These are phyloP conservation scores for Raddia guianensis DNA, from an alignment of 176 grass and related monocot genomes.

Conservation along the genomic window DNA sequence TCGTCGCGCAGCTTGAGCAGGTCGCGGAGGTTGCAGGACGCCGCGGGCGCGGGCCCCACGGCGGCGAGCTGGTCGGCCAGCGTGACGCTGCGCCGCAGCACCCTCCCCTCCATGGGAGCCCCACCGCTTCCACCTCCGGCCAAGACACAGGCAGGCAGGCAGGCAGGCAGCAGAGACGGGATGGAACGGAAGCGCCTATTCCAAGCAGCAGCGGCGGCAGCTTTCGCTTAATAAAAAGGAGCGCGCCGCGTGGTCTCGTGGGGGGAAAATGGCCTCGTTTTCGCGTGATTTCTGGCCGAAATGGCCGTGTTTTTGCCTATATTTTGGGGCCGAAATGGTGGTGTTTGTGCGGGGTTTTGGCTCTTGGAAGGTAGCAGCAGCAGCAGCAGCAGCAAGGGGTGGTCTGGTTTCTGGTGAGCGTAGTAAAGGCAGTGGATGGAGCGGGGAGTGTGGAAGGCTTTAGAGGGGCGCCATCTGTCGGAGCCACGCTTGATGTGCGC, in stretches of 20 bases:
- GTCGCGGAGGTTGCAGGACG: conserved; percentile 63
- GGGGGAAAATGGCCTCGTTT: not conserved
- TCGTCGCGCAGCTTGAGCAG: conserved; percentile 61
- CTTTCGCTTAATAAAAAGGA: conserved; percentile 21
- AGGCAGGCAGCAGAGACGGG: not conserved
- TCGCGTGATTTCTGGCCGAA: not conserved
- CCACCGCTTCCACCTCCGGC: not conserved
- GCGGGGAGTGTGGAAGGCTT: too few relatives aligned
- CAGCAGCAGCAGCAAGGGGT: not conserved
- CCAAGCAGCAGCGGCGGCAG: conserved; percentile 23
- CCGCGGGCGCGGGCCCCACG: conserved; percentile 25
- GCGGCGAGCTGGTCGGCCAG: conserved; percentile 85
- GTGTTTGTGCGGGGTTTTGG: too few relatives aligned
- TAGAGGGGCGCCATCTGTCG: conserved; percentile 22
- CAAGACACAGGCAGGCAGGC: not conserved
- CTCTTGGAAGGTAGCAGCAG: not conserved
- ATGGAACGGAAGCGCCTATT: not conserved
- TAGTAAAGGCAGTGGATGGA: conserved; percentile 20
- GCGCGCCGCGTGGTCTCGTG: not conserved
- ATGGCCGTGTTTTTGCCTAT: too few relatives aligned
- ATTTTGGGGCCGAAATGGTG: too few relatives aligned
- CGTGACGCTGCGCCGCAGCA: conserved; percentile 69
- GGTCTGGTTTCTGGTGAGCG: not conserved
- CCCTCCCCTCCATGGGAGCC: conserved; percentile 54
- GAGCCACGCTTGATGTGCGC: not conserved